A percentile compares a stretch with the other conserved stretches of the same genome.
phyloP scores from a whole-genome alignment of 495 filamentous ascomycete genomes.

The Recurvomyces mirabilis region DNA sequence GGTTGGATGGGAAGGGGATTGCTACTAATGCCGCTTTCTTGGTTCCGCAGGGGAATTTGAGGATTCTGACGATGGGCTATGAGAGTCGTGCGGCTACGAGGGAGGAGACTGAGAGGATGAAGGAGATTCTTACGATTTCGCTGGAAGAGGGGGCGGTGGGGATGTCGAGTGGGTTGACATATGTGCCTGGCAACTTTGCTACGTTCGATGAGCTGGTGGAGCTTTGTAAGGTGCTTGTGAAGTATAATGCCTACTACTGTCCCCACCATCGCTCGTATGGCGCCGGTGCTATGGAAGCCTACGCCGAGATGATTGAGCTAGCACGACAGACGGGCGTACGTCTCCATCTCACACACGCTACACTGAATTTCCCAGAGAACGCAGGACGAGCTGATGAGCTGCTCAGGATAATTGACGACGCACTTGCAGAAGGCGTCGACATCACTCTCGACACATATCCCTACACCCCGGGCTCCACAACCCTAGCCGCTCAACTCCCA shows the following conservation, averaged over 20 bases:
- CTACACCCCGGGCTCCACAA: constrained; percentile 10
- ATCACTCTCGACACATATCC: constrained; percentile 15
- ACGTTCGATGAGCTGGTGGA: constrained; percentile 1
- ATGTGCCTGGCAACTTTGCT: constrained; percentile 12
- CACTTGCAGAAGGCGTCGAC: constrained; percentile 5
- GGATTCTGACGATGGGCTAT: constrained; percentile 11
- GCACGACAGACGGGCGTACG: constrained; percentile 10
- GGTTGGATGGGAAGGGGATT: constrained; percentile 6
- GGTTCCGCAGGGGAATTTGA: constrained; percentile 15
- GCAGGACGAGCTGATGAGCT: constrained; percentile 14
- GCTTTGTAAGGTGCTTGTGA: constrained; percentile 10
- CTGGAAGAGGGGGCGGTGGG: constrained; percentile 15
- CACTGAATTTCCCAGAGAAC: constrained; percentile 12
- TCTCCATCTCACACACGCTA: constrained; percentile 14
- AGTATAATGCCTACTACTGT: constrained; percentile 13
- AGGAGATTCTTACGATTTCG: constrained; percentile 1
- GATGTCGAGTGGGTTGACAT: constrained; percentile 11
- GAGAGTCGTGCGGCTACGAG: neutral
- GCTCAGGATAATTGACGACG: constrained; percentile 12
- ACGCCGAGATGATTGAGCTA: constrained; percentile 13
- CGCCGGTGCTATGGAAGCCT: constrained; percentile 12
- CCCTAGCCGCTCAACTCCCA: constrained; percentile 4
- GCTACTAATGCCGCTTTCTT: constrained; percentile 16
- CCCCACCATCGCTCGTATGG: constrained; percentile 15
- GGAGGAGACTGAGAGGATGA: constrained; percentile 8